Percentiles rank a stretch among this genome's conserved stretches.
These are phyloP conservation scores for Dendrocalamus latiflorus DNA, from an alignment of 202 grass and related monocot species.

Conservation along the genomic window DNA sequence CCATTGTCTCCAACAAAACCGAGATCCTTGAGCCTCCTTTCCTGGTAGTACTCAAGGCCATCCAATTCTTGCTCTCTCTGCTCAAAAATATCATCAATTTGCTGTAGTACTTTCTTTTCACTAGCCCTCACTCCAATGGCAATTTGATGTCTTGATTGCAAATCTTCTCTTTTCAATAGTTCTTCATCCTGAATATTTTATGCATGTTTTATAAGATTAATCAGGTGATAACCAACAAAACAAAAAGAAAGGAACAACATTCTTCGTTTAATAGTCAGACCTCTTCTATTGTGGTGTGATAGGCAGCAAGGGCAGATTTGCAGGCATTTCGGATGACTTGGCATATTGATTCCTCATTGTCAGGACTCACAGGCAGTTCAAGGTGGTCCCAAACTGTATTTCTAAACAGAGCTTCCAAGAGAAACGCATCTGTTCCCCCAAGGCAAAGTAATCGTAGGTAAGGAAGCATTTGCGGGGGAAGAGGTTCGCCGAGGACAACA, in stretches of 20 bases:
- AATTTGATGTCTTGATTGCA: constrained; percentile 56
- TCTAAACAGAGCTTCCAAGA: constrained; percentile 88
- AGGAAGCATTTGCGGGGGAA: constrained; percentile 71
- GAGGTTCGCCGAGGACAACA: constrained; percentile 48
- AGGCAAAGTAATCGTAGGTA: constrained; percentile 80
- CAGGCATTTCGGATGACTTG: constrained; percentile 73
- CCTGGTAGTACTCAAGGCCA: constrained; percentile 92
- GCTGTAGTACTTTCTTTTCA: constrained; percentile 81
- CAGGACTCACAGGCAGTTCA: constrained; percentile 78
- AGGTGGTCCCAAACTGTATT: constrained; percentile 79
- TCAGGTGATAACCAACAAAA: constrained; percentile 1
- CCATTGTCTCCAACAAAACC: constrained; percentile 78
- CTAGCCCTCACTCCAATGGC: constrained; percentile 62
- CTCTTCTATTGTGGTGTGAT: constrained; percentile 76
- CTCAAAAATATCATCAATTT: constrained; percentile 72
- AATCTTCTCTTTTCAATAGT: constrained; percentile 43
- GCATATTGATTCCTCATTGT: constrained; percentile 90
- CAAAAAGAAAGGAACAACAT: constrained; percentile 10
- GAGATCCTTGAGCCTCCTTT: constrained; percentile 88
- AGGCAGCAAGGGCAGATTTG: constrained; percentile 65
- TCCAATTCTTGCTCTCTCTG: constrained; percentile 77
- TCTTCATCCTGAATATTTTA: constrained; percentile 69
- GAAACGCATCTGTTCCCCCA: constrained; percentile 86
- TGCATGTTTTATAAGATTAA: constrained; percentile 10
- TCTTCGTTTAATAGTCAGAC: constrained; percentile 17